phyloP scores from a whole-genome alignment of 1,284 basidiomycete species.

The Malassezia yamatoensis region DNA sequence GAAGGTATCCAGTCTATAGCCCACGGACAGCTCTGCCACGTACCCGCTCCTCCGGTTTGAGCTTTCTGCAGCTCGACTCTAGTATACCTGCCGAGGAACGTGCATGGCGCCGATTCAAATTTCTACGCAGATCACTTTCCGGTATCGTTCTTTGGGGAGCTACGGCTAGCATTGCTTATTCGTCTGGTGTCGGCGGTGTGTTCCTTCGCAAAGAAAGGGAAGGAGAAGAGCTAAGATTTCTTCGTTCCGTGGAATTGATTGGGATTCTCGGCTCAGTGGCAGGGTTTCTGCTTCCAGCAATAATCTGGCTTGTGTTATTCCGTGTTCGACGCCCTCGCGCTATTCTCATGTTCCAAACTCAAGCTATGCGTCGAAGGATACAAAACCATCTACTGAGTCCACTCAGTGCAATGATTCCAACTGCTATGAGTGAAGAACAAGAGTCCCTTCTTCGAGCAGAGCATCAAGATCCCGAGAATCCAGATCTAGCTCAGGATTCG shows the following conservation, averaged over 20 bases:
- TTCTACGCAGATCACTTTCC: constrained; percentile 26
- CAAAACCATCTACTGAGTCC: constrained; percentile 22
- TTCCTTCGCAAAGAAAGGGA: constrained; percentile 30
- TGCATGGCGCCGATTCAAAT: constrained; percentile 6
- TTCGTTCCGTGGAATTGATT: constrained; percentile 30
- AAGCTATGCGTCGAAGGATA: constrained; percentile 25
- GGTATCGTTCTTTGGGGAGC: constrained; percentile 35
- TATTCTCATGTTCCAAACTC: constrained; percentile 32
- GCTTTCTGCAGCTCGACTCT: not conserved
- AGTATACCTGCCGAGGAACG: not conserved
- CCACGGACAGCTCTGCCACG: not conserved
- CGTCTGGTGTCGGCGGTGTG: constrained; percentile 36
- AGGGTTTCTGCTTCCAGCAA: constrained; percentile 38
- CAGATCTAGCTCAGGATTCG: not conserved
- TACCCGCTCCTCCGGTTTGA: not conserved
- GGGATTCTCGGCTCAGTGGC: constrained; percentile 39
- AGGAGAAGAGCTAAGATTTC: constrained; percentile 38
- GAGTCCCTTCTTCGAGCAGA: constrained; percentile 20
- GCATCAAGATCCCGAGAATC: not conserved
- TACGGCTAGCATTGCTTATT: constrained; percentile 32
- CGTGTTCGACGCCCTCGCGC: constrained; percentile 36
- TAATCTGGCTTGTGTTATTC: constrained; percentile 44
- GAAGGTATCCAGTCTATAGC: not conserved
- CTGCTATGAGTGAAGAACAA: not conserved
- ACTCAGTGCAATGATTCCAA: constrained; percentile 10